Percentiles rank a stretch among this genome's conserved stretches.
Evolutionary conservation across 2,329 filamentous ascomycete genomes (phyloP).

Genomic region (Westerdykella aurantiaca): DNA sequence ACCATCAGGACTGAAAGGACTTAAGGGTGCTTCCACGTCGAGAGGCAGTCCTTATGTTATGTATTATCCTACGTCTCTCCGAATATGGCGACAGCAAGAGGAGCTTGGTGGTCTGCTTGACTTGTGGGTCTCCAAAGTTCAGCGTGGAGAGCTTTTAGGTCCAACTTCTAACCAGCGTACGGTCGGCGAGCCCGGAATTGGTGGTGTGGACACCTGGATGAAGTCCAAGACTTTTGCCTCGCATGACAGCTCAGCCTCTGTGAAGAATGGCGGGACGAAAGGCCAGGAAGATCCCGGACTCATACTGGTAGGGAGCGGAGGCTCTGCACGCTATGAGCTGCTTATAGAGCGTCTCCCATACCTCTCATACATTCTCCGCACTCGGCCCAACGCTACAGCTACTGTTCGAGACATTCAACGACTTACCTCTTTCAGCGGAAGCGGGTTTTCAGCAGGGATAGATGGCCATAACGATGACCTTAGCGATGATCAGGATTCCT

Average conservation of each 20-base stretch:
- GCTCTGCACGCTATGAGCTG: slow-evolving; percentile 63
- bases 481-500: slow-evolving; percentile 27
- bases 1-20: slow-evolving; percentile 33
- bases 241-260: neutral
- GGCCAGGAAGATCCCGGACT: slow-evolving; percentile 12
- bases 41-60: slow-evolving; percentile 70
- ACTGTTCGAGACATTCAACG: slow-evolving; percentile 57
- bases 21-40: slow-evolving; percentile 17
- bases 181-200: slow-evolving; percentile 1
- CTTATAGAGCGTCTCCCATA: slow-evolving; percentile 84
- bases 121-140: slow-evolving; percentile 58
- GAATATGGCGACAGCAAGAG: slow-evolving; percentile 76
- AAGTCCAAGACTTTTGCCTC: slow-evolving; percentile 10
- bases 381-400: slow-evolving; percentile 14
- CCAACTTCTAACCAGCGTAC: neutral
- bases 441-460: slow-evolving; percentile 27
- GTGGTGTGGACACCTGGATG: slow-evolving; percentile 38
- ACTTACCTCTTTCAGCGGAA: slow-evolving; percentile 61
- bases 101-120: slow-evolving; percentile 72
- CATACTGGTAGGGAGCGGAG: slow-evolving; percentile 53
- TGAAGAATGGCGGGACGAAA: too few relatives aligned
- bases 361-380: slow-evolving; percentile 58
- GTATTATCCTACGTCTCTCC: slow-evolving; percentile 83
- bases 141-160: slow-evolving; percentile 35
- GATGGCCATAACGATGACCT: slow-evolving; percentile 25